These are phyloP conservation scores for Mycena sp. DNA, from an alignment of 1,284 basidiomycete species.

Conservation along the genomic window DNA sequence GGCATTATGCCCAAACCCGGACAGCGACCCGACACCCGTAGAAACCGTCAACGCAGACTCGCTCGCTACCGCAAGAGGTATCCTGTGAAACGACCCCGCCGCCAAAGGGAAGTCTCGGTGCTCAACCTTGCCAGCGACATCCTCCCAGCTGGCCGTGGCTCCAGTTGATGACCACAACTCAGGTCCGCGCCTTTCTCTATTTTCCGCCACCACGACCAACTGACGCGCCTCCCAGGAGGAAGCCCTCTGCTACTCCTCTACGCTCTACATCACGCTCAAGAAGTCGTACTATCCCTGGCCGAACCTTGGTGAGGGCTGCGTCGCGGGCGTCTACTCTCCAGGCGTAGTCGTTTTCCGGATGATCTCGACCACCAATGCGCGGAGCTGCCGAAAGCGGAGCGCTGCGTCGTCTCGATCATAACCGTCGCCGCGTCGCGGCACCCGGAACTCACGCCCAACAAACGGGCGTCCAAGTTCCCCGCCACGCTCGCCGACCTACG, in stretches of 20 bases:
- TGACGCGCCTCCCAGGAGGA: too few relatives aligned
- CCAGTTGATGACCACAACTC: too few relatives aligned
- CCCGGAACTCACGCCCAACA: conserved; percentile 44
- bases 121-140: conserved; percentile 53
- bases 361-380: conserved; percentile 53
- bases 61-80: conserved; percentile 45
- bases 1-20: conserved; percentile 34
- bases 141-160: not conserved
- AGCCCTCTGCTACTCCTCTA: conserved; percentile 54
- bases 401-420: conserved; percentile 51
- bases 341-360: conserved; percentile 56
- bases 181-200: not conserved
- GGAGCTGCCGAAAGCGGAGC: conserved; percentile 45
- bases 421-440: conserved; percentile 54
- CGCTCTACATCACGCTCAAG: conserved; percentile 53
- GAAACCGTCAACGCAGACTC: conserved; percentile 45
- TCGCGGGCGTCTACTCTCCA: conserved; percentile 54
- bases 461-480: conserved; percentile 36
- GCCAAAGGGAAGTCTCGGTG: conserved; percentile 29
- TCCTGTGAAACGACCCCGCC: conserved; percentile 33
- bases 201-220: conserved; percentile 50
- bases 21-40: not conserved
- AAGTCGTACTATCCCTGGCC: conserved; percentile 56
- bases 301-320: conserved; percentile 51
- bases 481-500: conserved; percentile 46